Conservation (phyloP, 805 yeast genomes). For the Yarrowia sp. region DNA sequence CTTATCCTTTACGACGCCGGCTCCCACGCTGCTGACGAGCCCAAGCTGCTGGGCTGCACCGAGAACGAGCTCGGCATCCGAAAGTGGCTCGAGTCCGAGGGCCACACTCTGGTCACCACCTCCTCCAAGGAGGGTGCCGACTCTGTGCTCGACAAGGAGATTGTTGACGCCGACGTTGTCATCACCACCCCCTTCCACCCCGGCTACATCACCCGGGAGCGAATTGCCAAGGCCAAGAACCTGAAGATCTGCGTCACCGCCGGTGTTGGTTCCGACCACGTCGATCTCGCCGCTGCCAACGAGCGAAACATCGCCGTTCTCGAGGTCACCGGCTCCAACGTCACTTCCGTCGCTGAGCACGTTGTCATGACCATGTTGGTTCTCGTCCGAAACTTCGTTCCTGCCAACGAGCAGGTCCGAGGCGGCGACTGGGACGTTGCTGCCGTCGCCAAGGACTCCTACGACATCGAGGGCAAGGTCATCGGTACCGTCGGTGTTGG, state of each 20-base stretch:
- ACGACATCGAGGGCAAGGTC: constrained; percentile 43
- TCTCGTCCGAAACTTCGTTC: constrained; percentile 49
- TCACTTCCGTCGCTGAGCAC: constrained; percentile 57
- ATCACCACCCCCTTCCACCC: constrained; percentile 85
- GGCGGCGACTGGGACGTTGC: constrained; percentile 51
- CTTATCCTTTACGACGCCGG: constrained; percentile 60
- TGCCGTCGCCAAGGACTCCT: constrained; percentile 50
- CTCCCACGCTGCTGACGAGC: constrained; percentile 57
- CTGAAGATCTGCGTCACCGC: constrained; percentile 48
- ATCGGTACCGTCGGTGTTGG: constrained; percentile 67
- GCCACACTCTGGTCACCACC: constrained; percentile 66
- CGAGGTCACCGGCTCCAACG: constrained; percentile 54
- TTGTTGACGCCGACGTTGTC: constrained; percentile 70
- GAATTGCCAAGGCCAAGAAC: constrained; percentile 42
- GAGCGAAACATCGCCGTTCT: constrained; percentile 47
- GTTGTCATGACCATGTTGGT: constrained; percentile 51
- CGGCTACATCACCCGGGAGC: constrained; percentile 64
- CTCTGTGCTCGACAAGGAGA: constrained; percentile 59
- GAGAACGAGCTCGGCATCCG: constrained; percentile 76
- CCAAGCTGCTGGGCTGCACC: constrained; percentile 62
- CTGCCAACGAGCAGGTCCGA: constrained; percentile 45
- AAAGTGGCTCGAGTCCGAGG: constrained; percentile 59
- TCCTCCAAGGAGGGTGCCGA: constrained; percentile 63
- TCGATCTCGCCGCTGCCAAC: constrained; percentile 47
- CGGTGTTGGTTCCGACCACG: constrained; percentile 62